A percentile compares a stretch with the other conserved stretches of the same genome.
Evolutionary conservation across 23 red algal species (phyloP).

Genomic region (Agarophyton chilense): DNA sequence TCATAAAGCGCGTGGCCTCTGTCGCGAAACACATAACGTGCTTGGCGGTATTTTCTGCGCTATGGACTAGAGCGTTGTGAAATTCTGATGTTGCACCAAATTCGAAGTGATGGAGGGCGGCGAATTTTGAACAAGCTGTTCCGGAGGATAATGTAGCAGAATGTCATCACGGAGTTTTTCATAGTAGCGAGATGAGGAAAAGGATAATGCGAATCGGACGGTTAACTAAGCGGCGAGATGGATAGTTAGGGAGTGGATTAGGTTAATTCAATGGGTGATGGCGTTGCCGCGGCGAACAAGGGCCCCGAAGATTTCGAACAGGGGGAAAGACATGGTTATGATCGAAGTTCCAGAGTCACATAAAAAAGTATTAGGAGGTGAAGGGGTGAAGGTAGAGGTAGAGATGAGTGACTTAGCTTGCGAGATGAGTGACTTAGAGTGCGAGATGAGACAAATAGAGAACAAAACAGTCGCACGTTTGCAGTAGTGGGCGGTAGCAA

Average conservation of each 20-base stretch:
- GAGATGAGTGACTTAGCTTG: no score
- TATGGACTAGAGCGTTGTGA: neutral
- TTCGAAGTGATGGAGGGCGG: no score
- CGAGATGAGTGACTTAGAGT: no score
- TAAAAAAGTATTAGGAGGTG: neutral
- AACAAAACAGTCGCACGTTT: no score
- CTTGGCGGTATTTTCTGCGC: conserved; percentile 7
- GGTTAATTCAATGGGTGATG: conserved; percentile 6
- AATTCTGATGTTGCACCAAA: neutral
- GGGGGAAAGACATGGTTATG: neutral
- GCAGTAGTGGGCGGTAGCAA: no score
- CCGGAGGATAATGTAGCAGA: conserved; percentile 13
- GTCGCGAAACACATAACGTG: neutral
- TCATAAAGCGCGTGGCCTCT: neutral
- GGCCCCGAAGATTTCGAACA: neutral
- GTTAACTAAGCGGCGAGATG: neutral
- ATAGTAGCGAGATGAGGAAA: neutral
- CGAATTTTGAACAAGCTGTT: neutral
- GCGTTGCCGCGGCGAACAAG: neutral
- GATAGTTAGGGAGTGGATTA: no score
- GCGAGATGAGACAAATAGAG: neutral
- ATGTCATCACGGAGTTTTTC: conserved; percentile 10
- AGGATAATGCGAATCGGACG: neutral
- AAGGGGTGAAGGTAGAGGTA: no score
- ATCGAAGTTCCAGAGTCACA: neutral